Conservation (phyloP, 176 grass and related monocot genomes). For the Musa itinerans region DNA sequence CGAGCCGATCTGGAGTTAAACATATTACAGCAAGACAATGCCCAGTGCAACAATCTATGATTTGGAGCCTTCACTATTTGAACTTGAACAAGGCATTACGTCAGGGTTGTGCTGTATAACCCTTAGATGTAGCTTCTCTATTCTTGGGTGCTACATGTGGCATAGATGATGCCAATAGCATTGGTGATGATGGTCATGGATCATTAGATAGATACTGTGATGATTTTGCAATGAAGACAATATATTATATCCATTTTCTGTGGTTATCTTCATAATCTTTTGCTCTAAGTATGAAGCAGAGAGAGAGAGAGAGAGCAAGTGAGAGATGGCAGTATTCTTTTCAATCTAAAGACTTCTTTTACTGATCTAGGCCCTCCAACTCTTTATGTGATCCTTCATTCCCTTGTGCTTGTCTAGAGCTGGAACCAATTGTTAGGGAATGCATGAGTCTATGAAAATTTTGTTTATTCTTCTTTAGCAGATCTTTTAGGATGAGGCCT, state of each 20-base stretch:
- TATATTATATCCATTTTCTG: background rate
- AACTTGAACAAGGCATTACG: background rate
- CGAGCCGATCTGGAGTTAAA: background rate
- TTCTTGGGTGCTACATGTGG: background rate
- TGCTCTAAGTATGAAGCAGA: background rate
- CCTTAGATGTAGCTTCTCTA: background rate
- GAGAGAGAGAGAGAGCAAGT: background rate
- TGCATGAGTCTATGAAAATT: background rate
- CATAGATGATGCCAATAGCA: background rate
- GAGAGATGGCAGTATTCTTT: too few species aligned
- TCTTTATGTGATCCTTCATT: conserved; percentile 1
- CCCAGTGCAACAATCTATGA: background rate
- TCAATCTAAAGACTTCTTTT: background rate
- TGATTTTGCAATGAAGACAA: background rate
- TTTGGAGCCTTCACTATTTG: background rate
- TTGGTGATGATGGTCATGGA: background rate
- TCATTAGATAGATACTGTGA: background rate
- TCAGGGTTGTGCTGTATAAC: background rate
- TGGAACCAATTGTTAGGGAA: conserved; percentile 5
- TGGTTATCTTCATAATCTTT: background rate
- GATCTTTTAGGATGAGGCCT: background rate
- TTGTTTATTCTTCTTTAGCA: background rate
- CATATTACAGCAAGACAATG: background rate
- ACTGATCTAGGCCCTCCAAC: background rate
- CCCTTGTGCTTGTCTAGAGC: background rate